Base-by-base conservation (phyloP, 768 basidiomycete species). In the Russula sp. region DNA sequence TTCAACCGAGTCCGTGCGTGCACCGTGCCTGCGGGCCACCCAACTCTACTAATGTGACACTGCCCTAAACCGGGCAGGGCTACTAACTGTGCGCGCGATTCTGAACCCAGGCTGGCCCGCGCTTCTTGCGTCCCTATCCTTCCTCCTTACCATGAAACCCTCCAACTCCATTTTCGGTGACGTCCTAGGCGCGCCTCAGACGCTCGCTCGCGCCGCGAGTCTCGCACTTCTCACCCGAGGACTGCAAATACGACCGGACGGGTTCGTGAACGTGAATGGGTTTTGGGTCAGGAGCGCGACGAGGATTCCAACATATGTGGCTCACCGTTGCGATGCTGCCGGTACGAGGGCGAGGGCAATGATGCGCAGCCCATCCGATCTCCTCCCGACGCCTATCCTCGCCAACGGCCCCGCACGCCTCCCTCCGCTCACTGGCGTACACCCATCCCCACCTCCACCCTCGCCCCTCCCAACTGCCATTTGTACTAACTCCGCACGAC, bases 1-100 rank as follows among this genome's bases (percentile, higher is more conserved):
- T n/a, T n/a, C n/a, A n/a, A n/a, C n/a, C n/a, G n/a, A 86, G 7
- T 76, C 84, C 51, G 76, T 89, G 28, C 85, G 85, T 40, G 87
- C 91, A 5, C 90, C 90, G 16, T 84, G 86, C 1, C 84, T n/a
- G n/a, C n/a, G n/a, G n/a, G n/a, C n/a, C 89, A 1, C 80, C 93
- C 14, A 86, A 92, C 69, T 72, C 89, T 6, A 71, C 79, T 8
- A 74, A n/a, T n/a, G n/a, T n/a, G n/a, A n/a, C 80, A 0, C 77
- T 89, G 1, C 79, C 86, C 7, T 72, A 78, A 11, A 84, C 87
- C n/a, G 81, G 1, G 76, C 76, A 40, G 83, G 87, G 22, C 81
- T 94, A 11, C 73, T 72, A 9, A 81, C 85, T 10, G 85, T 91
- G 0, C 81, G 84, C 55, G n/a, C n/a, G n/a, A n/a, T n/a, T n/a